These are phyloP conservation scores for Aspergillus conjunctus DNA, from an alignment of 495 filamentous ascomycete genomes.

Conservation along the genomic window DNA sequence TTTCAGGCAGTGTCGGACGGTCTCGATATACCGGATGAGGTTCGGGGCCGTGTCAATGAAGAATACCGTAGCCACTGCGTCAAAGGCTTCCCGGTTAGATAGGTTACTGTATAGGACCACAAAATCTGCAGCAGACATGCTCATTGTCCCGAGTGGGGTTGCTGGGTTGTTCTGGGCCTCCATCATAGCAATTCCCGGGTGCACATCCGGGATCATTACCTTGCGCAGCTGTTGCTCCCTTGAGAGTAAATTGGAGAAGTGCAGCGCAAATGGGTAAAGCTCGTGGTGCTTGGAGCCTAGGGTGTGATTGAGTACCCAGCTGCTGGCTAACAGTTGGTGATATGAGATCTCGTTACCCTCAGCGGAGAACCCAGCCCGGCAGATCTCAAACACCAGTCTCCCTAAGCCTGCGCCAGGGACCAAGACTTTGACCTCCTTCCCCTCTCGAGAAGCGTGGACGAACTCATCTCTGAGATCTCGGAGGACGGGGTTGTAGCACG, in stretches of 20 bases:
- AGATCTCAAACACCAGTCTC: slow-evolving; percentile 83
- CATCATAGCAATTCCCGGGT: slow-evolving; percentile 61
- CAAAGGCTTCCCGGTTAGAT: slow-evolving; percentile 61
- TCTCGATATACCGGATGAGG: slow-evolving; percentile 82
- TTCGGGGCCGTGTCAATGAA: slow-evolving; percentile 98
- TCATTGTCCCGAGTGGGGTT: slow-evolving; percentile 57
- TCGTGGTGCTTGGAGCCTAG: slow-evolving; percentile 41
- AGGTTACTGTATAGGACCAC: slow-evolving; percentile 68
- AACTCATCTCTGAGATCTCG: slow-evolving; percentile 60
- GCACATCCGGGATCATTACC: slow-evolving; percentile 75
- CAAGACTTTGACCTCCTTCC: slow-evolving; percentile 60
- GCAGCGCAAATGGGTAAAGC: slow-evolving; percentile 77
- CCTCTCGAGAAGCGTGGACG: slow-evolving; percentile 28
- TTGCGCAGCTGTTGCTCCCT: slow-evolving; percentile 69
- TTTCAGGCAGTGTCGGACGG: slow-evolving; percentile 75
- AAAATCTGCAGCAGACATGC: slow-evolving; percentile 86
- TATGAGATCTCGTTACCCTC: slow-evolving; percentile 98
- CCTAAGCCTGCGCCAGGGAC: slow-evolving; percentile 91
- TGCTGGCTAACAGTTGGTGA: slow-evolving; percentile 84
- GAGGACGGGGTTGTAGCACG: slow-evolving; percentile 74
- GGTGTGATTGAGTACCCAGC: slow-evolving; percentile 83
- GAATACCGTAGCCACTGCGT: slow-evolving; percentile 86
- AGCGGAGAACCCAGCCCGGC: slow-evolving; percentile 66
- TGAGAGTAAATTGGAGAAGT: slow-evolving; percentile 75
- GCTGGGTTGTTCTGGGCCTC: slow-evolving; percentile 29